Conservation (phyloP, 2,329 filamentous ascomycete species). For the Hypoxylon sp. region DNA sequence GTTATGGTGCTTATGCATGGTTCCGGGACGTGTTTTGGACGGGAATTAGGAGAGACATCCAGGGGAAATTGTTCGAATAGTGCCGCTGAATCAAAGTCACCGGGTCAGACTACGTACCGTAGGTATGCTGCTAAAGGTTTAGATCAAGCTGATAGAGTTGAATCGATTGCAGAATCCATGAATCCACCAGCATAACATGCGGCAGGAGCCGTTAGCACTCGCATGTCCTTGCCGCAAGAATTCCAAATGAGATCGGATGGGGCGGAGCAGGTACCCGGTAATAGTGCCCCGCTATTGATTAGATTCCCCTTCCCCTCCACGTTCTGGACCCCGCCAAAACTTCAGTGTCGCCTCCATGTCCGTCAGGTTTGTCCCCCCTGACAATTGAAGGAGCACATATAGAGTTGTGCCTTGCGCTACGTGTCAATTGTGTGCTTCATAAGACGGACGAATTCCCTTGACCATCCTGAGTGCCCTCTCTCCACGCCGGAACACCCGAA, state of each 20-base stretch:
- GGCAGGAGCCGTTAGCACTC: too few species aligned
- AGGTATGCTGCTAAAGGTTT: neutral
- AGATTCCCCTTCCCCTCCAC: constrained; percentile 1
- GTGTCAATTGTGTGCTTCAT: constrained; percentile 6
- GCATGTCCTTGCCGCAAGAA: too few species aligned
- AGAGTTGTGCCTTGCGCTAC: constrained; percentile 4
- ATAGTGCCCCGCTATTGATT: constrained; percentile 17
- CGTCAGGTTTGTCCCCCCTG: constrained; percentile 10
- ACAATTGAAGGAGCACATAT: constrained; percentile 2
- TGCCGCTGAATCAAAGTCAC: neutral
- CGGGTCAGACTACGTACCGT: too few species aligned
- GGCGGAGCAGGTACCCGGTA: neutral
- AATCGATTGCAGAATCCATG: too few species aligned
- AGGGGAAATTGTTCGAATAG: constrained; percentile 13
- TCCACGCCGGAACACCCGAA: constrained; percentile 5
- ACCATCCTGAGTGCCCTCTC: neutral
- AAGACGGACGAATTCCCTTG: neutral
- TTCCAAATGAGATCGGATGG: neutral
- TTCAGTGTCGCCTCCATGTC: constrained; percentile 7
- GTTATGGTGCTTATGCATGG: neutral
- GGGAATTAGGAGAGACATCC: constrained; percentile 36
- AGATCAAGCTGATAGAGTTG: too few species aligned
- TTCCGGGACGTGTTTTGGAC: constrained; percentile 5
- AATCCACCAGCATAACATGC: too few species aligned
- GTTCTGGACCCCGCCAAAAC: constrained; percentile 22